These are phyloP conservation scores for Ophiosphaerella korrae DNA, from an alignment of 2,329 filamentous ascomycete genomes.

Conservation along the genomic window DNA sequence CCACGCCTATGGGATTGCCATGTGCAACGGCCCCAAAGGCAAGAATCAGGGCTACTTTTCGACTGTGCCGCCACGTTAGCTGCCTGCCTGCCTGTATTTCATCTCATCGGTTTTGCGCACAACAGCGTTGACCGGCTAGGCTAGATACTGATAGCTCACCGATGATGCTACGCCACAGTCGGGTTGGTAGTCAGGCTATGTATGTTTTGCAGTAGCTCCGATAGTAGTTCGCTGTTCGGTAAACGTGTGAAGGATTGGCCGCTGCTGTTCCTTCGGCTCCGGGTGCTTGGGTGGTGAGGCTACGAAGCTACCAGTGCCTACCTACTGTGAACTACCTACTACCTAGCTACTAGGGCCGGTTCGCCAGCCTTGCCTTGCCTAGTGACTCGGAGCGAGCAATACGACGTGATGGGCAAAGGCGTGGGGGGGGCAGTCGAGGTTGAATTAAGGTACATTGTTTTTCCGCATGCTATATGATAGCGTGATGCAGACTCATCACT, in stretches of 20 bases:
- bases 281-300: conserved; percentile 2
- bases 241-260: conserved; percentile 6
- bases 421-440: conserved; percentile 14
- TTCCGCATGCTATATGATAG: conserved; percentile 18
- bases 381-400: conserved; percentile 10
- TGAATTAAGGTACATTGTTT: conserved; percentile 31
- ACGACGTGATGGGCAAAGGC: background rate
- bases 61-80: conserved; percentile 9
- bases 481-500: conserved; percentile 17
- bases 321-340: background rate
- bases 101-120: conserved; percentile 2
- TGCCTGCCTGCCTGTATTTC: background rate
- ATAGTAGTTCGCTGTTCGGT: conserved; percentile 2
- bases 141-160: conserved; percentile 15
- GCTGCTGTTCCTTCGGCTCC: conserved; percentile 7
- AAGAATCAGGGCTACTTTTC: background rate
- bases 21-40: conserved; percentile 1
- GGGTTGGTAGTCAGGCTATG: conserved; percentile 18
- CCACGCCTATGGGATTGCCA: conserved; percentile 1
- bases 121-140: conserved; percentile 2
- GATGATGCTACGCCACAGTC: conserved; percentile 25
- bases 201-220: conserved; percentile 31
- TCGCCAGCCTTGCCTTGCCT: conserved; percentile 20
- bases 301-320: background rate
- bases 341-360: conserved; percentile 8